A percentile compares a stretch with the other conserved stretches of the same genome.
phyloP scores from a whole-genome alignment of 2,329 filamentous ascomycete species.

The Colletotrichum neosansevieriae region DNA sequence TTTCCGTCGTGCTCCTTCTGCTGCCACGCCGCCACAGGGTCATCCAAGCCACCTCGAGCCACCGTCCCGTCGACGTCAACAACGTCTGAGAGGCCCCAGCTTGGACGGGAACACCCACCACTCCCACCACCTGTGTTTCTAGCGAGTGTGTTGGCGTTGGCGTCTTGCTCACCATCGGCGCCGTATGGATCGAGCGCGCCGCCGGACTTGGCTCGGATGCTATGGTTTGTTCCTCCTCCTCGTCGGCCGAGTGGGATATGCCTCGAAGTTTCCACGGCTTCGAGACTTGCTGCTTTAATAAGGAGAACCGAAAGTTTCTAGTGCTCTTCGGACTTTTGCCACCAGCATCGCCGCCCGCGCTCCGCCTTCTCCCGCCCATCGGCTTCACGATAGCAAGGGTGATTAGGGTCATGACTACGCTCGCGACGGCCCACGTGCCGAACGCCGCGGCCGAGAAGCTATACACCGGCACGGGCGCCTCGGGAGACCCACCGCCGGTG shows the following conservation, averaged over 20 bases:
- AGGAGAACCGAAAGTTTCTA: not conserved
- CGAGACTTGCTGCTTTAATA: not conserved
- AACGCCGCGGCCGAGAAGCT: conserved; percentile 35
- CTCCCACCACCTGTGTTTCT: conserved; percentile 14
- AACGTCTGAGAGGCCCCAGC: conserved; percentile 1
- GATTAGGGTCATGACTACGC: conserved; percentile 30
- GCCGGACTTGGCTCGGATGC: conserved; percentile 2
- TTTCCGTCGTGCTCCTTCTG: not conserved
- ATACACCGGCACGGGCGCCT: conserved; percentile 11
- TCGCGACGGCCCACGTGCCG: conserved; percentile 32
- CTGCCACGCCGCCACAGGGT: conserved; percentile 7
- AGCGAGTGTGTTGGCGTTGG: conserved; percentile 19
- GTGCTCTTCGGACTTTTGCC: not conserved
- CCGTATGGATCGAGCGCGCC: conserved; percentile 24
- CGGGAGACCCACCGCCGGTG: not conserved
- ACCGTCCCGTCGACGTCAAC: conserved; percentile 20
- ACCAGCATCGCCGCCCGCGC: not conserved
- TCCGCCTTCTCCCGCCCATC: conserved; percentile 3
- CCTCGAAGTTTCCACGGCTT: conserved; percentile 10
- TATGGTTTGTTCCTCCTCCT: not conserved
- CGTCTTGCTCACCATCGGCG: conserved; percentile 20
- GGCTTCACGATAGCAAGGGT: conserved; percentile 24
- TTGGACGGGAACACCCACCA: conserved; percentile 5
- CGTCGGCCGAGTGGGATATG: conserved; percentile 5
- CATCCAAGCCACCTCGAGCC: conserved; percentile 12